Evolutionary conservation across 1,284 basidiomycete genomes (phyloP).

Genomic region (Psilocybe mexicana): DNA sequence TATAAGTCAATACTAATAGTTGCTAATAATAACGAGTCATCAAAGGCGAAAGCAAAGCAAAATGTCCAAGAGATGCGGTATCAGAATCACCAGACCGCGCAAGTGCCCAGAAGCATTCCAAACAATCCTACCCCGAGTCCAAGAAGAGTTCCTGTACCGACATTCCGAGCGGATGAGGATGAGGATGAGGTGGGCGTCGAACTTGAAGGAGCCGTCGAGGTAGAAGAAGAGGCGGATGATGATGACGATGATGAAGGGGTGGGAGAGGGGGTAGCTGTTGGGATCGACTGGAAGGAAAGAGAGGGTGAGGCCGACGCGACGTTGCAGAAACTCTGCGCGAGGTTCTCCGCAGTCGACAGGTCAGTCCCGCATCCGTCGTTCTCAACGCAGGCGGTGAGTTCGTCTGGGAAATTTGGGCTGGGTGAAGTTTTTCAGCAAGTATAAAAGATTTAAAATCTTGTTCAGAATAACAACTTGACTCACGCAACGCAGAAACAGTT

Average conservation of each 20-base stretch:
- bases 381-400: conserved; percentile 34
- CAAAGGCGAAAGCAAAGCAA: too few relatives aligned
- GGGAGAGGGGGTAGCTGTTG: conserved; percentile 21
- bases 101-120: not conserved
- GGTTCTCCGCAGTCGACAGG: conserved; percentile 33
- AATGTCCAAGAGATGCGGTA: not conserved
- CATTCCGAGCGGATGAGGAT: not conserved
- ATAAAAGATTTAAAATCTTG: not conserved
- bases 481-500: conserved; percentile 44
- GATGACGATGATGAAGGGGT: conserved; percentile 11
- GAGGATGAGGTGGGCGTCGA: not conserved
- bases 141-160: not conserved
- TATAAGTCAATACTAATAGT: too few relatives aligned
- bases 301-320: conserved; percentile 35
- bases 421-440: not conserved
- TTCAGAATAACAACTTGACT: conserved; percentile 6
- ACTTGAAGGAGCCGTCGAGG: conserved; percentile 1
- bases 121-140: not conserved
- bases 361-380: conserved; percentile 31
- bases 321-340: conserved; percentile 43
- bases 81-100: not conserved
- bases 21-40: too few relatives aligned
- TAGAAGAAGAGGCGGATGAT: conserved; percentile 5
- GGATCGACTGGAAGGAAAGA: conserved; percentile 34
- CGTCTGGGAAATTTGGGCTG: conserved; percentile 31